Conservation (phyloP, 805 yeast genomes). For the Candida arabinofermentans region DNA sequence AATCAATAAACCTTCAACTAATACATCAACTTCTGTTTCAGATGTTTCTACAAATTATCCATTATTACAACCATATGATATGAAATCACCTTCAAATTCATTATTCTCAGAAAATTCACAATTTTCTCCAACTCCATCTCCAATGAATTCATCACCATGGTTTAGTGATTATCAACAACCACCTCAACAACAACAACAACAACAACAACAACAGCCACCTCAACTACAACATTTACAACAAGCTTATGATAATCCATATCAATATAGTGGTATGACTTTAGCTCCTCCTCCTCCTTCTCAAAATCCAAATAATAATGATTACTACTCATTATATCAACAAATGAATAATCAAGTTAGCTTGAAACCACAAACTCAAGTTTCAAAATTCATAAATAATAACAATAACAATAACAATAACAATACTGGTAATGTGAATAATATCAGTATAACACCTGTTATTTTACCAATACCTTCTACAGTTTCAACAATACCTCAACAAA, state of each 20-base stretch:
- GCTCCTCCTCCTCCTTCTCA: slow-evolving; percentile 10
- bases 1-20: slow-evolving; percentile 1
- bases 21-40: slow-evolving; percentile 4
- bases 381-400: background rate
- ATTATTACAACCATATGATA: slow-evolving; percentile 9
- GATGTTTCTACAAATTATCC: background rate
- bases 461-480: slow-evolving; percentile 1
- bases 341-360: slow-evolving; percentile 9
- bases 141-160: slow-evolving; percentile 24
- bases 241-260: slow-evolving; percentile 25
- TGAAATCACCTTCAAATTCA: slow-evolving; percentile 19
- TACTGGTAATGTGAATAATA: background rate
- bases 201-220: slow-evolving; percentile 12
- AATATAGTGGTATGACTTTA: slow-evolving; percentile 15
- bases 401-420: background rate
- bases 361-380: slow-evolving; percentile 1
- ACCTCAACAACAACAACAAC: slow-evolving; percentile 1
- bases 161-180: slow-evolving; percentile 16
- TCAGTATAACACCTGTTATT: background rate
- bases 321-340: slow-evolving; percentile 15
- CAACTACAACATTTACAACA: slow-evolving; percentile 10
- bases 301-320: slow-evolving; percentile 9
- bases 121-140: slow-evolving; percentile 21
- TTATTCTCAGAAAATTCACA: slow-evolving; percentile 19
- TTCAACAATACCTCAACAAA: background rate